Evolutionary conservation across 371 early-diverging fungal species (phyloP).

Genomic region (Circinella minor): DNA sequence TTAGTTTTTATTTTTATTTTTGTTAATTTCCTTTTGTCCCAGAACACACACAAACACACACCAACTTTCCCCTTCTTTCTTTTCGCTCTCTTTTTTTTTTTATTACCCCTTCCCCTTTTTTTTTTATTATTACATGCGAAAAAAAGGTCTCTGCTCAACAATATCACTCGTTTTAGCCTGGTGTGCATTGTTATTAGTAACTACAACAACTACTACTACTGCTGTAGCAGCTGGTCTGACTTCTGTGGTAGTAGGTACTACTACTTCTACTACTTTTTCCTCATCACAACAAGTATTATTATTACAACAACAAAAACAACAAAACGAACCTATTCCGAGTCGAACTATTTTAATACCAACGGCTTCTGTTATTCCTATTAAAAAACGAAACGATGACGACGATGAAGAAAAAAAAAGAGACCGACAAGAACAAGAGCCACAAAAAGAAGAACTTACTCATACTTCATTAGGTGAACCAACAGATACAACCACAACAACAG

Average conservation of each 20-base stretch:
- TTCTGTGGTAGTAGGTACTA: not conserved
- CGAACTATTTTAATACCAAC: not conserved
- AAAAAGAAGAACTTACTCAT: not conserved
- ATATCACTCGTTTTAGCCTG: not conserved
- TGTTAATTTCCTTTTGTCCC: too few species aligned
- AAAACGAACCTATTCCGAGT: not conserved
- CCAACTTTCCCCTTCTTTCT: not conserved
- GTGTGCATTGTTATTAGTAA: not conserved
- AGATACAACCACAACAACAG: constrained; percentile 5
- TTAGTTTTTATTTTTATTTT: too few species aligned
- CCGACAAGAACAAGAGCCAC: not conserved
- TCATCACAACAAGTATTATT: not conserved
- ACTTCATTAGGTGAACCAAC: not conserved
- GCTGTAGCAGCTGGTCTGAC: not conserved
- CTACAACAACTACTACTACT: not conserved
- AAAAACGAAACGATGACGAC: not conserved
- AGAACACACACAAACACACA: too few species aligned
- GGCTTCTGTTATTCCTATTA: not conserved
- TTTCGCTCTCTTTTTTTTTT: not conserved
- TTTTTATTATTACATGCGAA: constrained; percentile 1
- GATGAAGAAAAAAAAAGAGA: not conserved
- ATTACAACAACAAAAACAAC: not conserved
- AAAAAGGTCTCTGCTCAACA: not conserved
- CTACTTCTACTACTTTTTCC: not conserved
- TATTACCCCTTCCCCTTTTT: not conserved